These are phyloP conservation scores for Pseudonitzschia delicatissima DNA, from an alignment of 108 stramenopile species.

Conservation along the genomic window DNA sequence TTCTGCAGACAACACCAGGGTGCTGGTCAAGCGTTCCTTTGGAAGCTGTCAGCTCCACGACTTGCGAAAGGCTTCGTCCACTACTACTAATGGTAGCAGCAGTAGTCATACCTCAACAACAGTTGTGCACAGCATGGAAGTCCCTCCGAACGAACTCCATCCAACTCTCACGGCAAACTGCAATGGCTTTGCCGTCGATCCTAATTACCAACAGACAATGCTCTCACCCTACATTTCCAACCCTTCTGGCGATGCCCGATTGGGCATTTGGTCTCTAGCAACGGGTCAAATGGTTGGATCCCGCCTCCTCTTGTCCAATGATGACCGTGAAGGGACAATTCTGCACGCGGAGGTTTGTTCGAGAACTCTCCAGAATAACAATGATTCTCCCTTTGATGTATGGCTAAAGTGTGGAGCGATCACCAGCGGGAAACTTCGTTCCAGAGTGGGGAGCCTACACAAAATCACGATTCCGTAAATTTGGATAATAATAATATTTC, in stretches of 20 bases:
- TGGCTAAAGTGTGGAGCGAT: conserved; percentile 33
- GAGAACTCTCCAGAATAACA: conserved; percentile 15
- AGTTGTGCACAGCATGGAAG: conserved; percentile 12
- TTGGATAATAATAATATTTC: too few relatives aligned
- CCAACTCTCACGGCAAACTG: conserved; percentile 19
- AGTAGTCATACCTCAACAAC: background rate
- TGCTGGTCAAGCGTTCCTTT: conserved; percentile 33
- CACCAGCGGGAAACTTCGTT: conserved; percentile 1
- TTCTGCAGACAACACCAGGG: background rate
- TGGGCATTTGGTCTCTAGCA: conserved; percentile 30
- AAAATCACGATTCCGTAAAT: background rate
- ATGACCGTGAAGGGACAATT: background rate
- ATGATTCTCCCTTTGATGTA: conserved; percentile 16
- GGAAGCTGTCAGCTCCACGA: conserved; percentile 33
- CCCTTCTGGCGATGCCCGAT: conserved; percentile 6
- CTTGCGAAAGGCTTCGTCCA: conserved; percentile 22
- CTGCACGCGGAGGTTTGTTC: conserved; percentile 26
- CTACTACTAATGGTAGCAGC: background rate
- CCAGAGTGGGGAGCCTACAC: conserved; percentile 22
- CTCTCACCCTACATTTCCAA: conserved; percentile 26
- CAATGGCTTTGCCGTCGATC: conserved; percentile 30
- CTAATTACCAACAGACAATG: conserved; percentile 4
- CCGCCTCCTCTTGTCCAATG: background rate
- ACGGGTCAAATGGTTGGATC: conserved; percentile 25
- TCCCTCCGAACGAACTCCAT: conserved; percentile 13